Evolutionary conservation across 208 protist genomes (phyloP).

Genomic region (Trypanosoma lewisi): DNA sequence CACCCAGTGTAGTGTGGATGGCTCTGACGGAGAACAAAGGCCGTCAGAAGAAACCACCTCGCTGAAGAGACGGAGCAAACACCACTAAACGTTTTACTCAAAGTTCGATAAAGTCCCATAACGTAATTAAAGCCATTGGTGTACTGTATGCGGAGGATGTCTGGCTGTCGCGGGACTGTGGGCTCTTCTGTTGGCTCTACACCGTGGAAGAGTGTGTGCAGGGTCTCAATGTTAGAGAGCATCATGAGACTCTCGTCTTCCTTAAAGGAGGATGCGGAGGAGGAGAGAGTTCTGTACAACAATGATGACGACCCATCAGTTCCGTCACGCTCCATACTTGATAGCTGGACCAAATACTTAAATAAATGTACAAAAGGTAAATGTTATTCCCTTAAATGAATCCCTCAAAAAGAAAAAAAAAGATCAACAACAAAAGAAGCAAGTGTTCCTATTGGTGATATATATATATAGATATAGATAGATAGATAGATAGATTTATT

Average conservation of each 20-base stretch:
- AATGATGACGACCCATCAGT: background rate
- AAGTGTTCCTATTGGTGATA: no score
- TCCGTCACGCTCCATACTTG: background rate
- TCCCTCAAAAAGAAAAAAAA: slow-evolving; percentile 1
- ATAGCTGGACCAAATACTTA: no score
- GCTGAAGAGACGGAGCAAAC: slow-evolving; percentile 25
- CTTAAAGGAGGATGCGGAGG: slow-evolving; percentile 9
- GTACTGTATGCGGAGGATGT: slow-evolving; percentile 47
- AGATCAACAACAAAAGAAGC: no score
- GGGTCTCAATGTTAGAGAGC: slow-evolving; percentile 36
- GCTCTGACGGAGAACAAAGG: slow-evolving; percentile 50
- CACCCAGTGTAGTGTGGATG: slow-evolving; percentile 72
- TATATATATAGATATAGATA: slow-evolving; percentile 8
- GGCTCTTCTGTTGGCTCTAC: slow-evolving; percentile 42
- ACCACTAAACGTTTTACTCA: slow-evolving; percentile 27
- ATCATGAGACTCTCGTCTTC: slow-evolving; percentile 28
- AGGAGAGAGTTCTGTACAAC: slow-evolving; percentile 5
- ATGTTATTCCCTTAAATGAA: background rate
- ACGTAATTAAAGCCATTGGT: slow-evolving; percentile 42
- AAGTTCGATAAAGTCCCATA: slow-evolving; percentile 54
- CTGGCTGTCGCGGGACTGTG: slow-evolving; percentile 24
- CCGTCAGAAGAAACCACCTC: slow-evolving; percentile 68
- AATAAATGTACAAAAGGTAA: no score
- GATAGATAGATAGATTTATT: no score
- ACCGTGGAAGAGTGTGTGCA: slow-evolving; percentile 32